Base-by-base conservation (phyloP, 2,329 filamentous ascomycete species). In the Lecanoromycetidae sp. region DNA sequence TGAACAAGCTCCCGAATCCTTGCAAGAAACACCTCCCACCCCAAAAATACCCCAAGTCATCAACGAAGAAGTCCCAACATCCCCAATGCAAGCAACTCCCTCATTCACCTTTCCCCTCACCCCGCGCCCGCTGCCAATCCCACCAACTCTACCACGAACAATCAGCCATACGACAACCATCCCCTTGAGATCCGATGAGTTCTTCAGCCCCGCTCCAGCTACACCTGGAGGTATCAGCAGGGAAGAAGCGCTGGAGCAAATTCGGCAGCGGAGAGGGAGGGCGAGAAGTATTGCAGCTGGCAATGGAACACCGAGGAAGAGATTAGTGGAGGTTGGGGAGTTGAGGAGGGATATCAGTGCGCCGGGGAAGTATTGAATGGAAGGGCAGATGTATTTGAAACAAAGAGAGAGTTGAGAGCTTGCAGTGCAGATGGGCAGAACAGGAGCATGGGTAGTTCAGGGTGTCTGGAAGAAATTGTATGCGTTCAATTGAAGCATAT, bases 191-290 rank as follows among this genome's bases (percentile, higher is more conserved):
- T 38, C 42, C 13, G 49, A 48, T 32, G 17, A 30, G 26, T 17
- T 37, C 17, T 49, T 48, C 49, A 42, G 32, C 37, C 46, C 43
- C 20, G 50, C 46, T 25, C 51, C 51, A 15, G 39, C 50, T 15
- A 53, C 48, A 20, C 52, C 52, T 1, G 46, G 46, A 8, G 43
- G 42, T 25, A 53, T 49, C 2, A 54, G 52, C 20, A 66, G 69
- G 17, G 69, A 71, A 58, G 63, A 68, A 50, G 69, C 69, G 2
- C 59, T 72, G 1, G 69, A 70, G 6, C 68, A 71, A 52, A 72
- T 72, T 34, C 58, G 67, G 48, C 68, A 68, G n/a, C 59, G 69
- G 38, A 61, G 69, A 45, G 66, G 64, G 12, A 61, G 67, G 41
- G 64, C 69, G n/a, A 63, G 64, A 36, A 55, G 53, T 45, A 45